Percentiles rank a stretch among this genome's conserved stretches.
These are phyloP conservation scores for Penicillium steckii DNA, from an alignment of 495 filamentous ascomycete genomes.

Conservation along the genomic window DNA sequence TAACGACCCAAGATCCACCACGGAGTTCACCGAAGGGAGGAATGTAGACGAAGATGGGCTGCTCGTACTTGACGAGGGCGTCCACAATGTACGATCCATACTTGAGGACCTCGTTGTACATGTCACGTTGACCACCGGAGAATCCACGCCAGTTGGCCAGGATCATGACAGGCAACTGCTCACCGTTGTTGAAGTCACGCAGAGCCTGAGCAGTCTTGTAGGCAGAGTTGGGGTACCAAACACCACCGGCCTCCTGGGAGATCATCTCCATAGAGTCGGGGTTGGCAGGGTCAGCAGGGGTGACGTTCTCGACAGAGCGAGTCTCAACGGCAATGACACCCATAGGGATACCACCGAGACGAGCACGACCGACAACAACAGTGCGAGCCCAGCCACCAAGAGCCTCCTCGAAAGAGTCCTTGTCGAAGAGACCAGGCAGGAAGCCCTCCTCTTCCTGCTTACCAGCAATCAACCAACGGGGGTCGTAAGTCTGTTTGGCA, in stretches of 20 bases:
- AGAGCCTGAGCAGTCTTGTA: constrained; percentile 99
- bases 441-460: constrained; percentile 87
- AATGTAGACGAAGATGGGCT: constrained; percentile 98
- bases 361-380: constrained; percentile 94
- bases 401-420: constrained; percentile 93
- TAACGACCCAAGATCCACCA: constrained; percentile 98
- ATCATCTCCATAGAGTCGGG: constrained; percentile 97
- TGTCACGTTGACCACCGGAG: constrained; percentile 98
- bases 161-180: constrained; percentile 98
- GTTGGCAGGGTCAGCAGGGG: constrained; percentile 96
- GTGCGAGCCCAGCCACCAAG: constrained; percentile 96
- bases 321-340: constrained; percentile 98
- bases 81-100: constrained; percentile 99
- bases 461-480: constrained; percentile 87
- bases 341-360: constrained; percentile 95
- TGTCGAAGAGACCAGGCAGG: constrained; percentile 90
- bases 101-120: constrained; percentile 99
- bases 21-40: constrained; percentile 94
- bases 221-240: constrained; percentile 99
- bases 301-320: constrained; percentile 92
- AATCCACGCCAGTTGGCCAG: constrained; percentile 99
- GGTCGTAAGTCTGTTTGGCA: constrained; percentile 86
- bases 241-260: constrained; percentile 89
- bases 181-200: constrained; percentile 97
- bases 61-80: constrained; percentile 95